Conservation (phyloP, 106 monocot genomes). For the Dioscorea dumetorum region DNA sequence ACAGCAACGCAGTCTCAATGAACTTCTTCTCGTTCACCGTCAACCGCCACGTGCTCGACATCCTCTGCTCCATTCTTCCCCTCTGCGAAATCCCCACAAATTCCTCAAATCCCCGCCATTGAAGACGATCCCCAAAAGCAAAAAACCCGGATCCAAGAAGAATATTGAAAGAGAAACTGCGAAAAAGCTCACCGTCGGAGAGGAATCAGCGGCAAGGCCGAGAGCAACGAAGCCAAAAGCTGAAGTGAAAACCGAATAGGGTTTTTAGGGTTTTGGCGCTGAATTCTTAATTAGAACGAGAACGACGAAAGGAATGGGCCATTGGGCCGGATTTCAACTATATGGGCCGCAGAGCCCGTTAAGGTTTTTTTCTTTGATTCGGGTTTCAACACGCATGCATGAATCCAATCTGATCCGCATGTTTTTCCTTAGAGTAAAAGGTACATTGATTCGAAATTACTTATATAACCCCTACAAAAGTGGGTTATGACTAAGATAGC, state of each 20-base stretch:
- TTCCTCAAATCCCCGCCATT: background rate
- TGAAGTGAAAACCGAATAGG: background rate
- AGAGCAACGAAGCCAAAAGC: background rate
- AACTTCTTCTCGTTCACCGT: conserved; percentile 87
- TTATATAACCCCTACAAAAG: no score
- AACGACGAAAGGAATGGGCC: no score
- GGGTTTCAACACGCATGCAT: no score
- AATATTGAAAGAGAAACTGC: background rate
- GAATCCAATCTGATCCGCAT: no score
- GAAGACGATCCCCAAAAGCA: background rate
- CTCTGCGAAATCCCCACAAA: background rate
- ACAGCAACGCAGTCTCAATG: conserved; percentile 53
- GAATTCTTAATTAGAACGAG: no score
- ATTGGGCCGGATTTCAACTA: no score
- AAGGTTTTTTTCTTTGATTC: no score
- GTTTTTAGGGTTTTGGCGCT: background rate
- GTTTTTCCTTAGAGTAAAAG: no score
- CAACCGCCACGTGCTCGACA: conserved; percentile 33
- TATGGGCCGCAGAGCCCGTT: no score
- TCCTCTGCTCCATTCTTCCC: conserved; percentile 28
- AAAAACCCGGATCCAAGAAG: background rate
- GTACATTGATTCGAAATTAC: no score
- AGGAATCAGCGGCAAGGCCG: no score
- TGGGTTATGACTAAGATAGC: no score
- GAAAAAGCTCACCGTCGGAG: background rate